A percentile compares a stretch with the other conserved stretches of the same genome.
phyloP scores from a whole-genome alignment of 164 flowering plant species.

The Brasenia schreberi region DNA sequence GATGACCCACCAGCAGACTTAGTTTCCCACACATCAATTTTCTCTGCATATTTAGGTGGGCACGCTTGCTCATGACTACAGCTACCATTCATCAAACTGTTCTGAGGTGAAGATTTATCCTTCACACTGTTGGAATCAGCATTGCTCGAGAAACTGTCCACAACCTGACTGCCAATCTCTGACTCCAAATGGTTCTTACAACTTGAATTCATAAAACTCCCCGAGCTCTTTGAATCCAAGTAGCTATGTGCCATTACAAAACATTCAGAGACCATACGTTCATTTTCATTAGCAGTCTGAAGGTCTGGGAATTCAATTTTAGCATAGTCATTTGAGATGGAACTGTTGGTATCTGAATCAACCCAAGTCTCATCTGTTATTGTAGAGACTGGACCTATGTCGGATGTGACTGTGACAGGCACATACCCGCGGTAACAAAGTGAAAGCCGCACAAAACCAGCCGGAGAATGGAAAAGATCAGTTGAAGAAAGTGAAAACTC shows the following conservation, averaged over 20 bases:
- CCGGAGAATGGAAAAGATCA: conserved; percentile 90
- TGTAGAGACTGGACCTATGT: conserved; percentile 16
- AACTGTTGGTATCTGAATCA: conserved; percentile 24
- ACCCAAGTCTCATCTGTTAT: conserved; percentile 13
- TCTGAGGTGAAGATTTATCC: not conserved
- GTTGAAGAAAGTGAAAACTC: conserved; percentile 86
- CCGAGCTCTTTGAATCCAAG: conserved; percentile 43
- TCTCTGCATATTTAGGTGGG: conserved; percentile 16
- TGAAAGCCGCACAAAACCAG: conserved; percentile 74
- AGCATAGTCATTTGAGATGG: conserved; percentile 30
- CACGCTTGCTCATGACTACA: conserved; percentile 27
- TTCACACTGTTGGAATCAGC: conserved; percentile 10
- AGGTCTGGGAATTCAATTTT: conserved; percentile 94
- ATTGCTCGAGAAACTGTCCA: conserved; percentile 28
- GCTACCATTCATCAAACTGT: conserved; percentile 1
- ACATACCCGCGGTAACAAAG: conserved; percentile 49
- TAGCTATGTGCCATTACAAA: conserved; percentile 25
- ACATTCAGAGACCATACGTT: conserved; percentile 83
- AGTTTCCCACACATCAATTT: conserved; percentile 24
- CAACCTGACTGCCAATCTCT: conserved; percentile 18
- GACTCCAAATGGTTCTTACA: conserved; percentile 25
- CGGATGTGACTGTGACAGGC: conserved; percentile 32
- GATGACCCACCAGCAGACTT: conserved; percentile 25
- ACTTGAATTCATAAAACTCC: conserved; percentile 32
- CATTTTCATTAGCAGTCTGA: conserved; percentile 57